Base-by-base conservation (phyloP, 192 early-diverging fungal genomes). In the Obelidium mucronatum region DNA sequence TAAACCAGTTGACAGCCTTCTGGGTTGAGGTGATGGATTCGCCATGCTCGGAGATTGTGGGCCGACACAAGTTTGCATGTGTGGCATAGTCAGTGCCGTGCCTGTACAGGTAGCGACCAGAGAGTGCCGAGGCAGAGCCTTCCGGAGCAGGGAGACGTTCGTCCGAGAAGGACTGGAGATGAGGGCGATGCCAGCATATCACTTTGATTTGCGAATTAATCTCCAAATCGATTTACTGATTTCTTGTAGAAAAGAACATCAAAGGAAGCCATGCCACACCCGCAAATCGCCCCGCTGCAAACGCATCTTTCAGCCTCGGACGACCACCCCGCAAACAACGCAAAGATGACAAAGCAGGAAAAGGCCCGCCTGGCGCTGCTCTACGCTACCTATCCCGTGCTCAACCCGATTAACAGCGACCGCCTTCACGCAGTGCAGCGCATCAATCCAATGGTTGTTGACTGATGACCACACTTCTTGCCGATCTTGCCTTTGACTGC, bases 371-470 rank as follows among this genome's bases (percentile, higher is more conserved):
- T n/a, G 15, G 36, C 31, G 34, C 66, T 67, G 22, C 42, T 67
- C 22, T 51, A 51, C 48, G n/a, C 42, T 13, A 42, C 44, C 17
- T 51, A 48, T 39, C 66, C 66, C 15, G 30, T 67, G 36, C 66
- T 67, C 42, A 67, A 67, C 42, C 66, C 66, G 8, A 5, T 2
- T 26, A 24, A 30, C 36, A 15, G 8, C 40, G 24, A 11, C 13
- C 22, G 40, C 28, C 8, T 11, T 30, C 6, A 39, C 24, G 24
- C 58, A 17, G 19, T 58, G 24, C 55, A 31, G 24, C 55, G 55
- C 55, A 58, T 39, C 13, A 74, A 74, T 44, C 72, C 72, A 33
- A 74, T 74, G 5, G 60, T 74, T 51, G 56, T 60, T 24, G 77
- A 78, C 56, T n/a, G 70, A 78, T 40, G 48, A 48, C 15, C 8